Evolutionary conservation across 208 protist species (phyloP).

Genomic region (Phytomonas serpens): DNA sequence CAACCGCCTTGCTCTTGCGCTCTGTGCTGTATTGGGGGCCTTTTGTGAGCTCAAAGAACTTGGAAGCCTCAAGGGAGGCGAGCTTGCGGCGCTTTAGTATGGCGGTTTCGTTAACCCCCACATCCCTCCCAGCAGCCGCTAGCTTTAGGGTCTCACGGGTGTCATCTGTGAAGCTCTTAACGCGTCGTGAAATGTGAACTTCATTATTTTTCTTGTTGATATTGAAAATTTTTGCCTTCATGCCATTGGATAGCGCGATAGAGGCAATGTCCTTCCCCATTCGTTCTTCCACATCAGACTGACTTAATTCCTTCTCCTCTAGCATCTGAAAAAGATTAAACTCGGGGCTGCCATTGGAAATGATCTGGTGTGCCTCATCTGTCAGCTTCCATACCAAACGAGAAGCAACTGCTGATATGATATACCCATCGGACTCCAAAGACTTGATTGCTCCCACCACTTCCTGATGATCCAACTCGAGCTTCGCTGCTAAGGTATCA

Average conservation of each 20-base stretch:
- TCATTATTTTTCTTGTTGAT: slow-evolving; percentile 74
- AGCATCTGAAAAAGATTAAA: slow-evolving; percentile 59
- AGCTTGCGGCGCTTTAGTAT: slow-evolving; percentile 92
- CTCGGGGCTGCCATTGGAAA: slow-evolving; percentile 88
- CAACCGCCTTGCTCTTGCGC: slow-evolving; percentile 61
- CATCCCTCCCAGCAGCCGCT: slow-evolving; percentile 18
- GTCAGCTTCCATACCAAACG: slow-evolving; percentile 66
- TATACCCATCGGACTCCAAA: slow-evolving; percentile 74
- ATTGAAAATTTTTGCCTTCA: slow-evolving; percentile 90
- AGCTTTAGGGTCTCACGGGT: slow-evolving; percentile 30
- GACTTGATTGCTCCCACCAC: slow-evolving; percentile 90
- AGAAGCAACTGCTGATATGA: slow-evolving; percentile 46
- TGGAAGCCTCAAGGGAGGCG: slow-evolving; percentile 56
- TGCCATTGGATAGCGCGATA: slow-evolving; percentile 88
- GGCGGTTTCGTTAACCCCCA: slow-evolving; percentile 62
- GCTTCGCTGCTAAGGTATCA: slow-evolving; percentile 37
- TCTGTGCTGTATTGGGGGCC: slow-evolving; percentile 62
- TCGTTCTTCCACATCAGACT: slow-evolving; percentile 40
- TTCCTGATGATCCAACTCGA: slow-evolving; percentile 73
- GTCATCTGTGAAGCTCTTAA: slow-evolving; percentile 27
- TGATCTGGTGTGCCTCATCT: slow-evolving; percentile 67
- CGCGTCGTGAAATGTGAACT: slow-evolving; percentile 35
- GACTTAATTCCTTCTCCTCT: slow-evolving; percentile 22
- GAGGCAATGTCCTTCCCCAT: slow-evolving; percentile 51
- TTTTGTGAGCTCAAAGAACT: slow-evolving; percentile 78